These are phyloP conservation scores for Salvia sclarea DNA, from an alignment of 305 asterid species.

Conservation along the genomic window DNA sequence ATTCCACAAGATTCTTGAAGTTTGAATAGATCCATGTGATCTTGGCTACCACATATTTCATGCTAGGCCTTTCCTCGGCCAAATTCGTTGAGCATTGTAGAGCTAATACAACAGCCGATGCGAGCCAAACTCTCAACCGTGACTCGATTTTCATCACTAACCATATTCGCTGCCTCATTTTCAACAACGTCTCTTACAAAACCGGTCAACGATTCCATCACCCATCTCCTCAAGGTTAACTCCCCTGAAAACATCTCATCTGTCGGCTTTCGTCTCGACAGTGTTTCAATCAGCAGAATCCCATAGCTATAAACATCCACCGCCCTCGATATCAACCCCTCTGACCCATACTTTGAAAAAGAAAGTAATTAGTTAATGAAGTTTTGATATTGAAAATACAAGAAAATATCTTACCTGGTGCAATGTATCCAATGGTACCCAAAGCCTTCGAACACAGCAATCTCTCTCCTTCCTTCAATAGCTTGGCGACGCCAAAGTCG, in stretches of 20 bases:
- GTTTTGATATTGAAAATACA: too few species aligned
- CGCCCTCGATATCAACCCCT: neutral
- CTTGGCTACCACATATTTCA: neutral
- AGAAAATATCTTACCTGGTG: neutral
- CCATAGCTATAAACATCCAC: neutral
- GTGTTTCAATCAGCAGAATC: neutral
- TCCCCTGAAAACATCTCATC: constrained; percentile 6
- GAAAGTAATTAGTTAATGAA: too few species aligned
- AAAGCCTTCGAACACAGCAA: neutral
- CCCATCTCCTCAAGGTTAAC: neutral
- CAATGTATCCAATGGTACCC: neutral
- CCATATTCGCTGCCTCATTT: neutral
- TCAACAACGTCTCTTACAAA: neutral
- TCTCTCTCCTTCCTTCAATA: neutral
- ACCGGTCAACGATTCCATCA: neutral
- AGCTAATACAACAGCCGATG: neutral
- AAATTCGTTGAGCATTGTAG: neutral
- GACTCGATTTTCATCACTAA: neutral
- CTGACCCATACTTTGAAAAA: neutral
- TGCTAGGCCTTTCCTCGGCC: neutral
- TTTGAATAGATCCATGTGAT: too few species aligned
- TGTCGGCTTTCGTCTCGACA: neutral
- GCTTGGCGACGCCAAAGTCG: constrained; percentile 1
- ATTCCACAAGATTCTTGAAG: too few species aligned
- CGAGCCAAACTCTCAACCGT: neutral